These are phyloP conservation scores for Malus hybrid DNA, from an alignment of 331 rosid genomes.

Conservation along the genomic window DNA sequence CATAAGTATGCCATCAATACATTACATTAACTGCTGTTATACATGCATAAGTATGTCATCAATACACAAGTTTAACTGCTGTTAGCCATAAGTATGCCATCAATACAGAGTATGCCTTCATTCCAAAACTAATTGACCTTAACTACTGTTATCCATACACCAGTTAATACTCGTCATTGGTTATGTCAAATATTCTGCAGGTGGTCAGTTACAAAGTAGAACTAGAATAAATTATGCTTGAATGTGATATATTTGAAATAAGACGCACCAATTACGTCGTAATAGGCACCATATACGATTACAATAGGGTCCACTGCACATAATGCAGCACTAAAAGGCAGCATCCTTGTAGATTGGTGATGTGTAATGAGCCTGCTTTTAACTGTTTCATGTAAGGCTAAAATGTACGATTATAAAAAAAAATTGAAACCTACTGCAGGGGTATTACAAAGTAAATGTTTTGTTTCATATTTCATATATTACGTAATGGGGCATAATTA, in stretches of 20 bases:
- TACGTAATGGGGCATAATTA: no score
- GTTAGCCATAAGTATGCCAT: no score
- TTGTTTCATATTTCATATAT: no score
- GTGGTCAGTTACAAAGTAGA: conserved; percentile 9
- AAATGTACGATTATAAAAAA: fast-evolving
- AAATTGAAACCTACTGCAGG: no score
- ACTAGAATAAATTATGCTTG: conserved; percentile 34
- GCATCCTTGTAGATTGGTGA: conserved; percentile 29
- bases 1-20: no score
- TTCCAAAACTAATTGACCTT: not conserved
- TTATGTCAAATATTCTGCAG: not conserved
- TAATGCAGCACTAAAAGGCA: conserved; percentile 1
- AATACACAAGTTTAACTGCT: no score
- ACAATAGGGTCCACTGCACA: conserved; percentile 43
- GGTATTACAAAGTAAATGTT: no score
- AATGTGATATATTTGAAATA: conserved; percentile 22
- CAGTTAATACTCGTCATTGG: not conserved
- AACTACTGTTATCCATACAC: not conserved
- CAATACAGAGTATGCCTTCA: no score
- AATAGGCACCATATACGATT: conserved; percentile 4
- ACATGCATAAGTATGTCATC: no score
- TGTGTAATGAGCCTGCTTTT: not conserved
- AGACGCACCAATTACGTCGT: conserved; percentile 27
- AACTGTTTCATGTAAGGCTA: not conserved
- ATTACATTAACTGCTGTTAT: no score